These are phyloP conservation scores for Saccharomycopsis fodiens DNA, from an alignment of 805 yeast genomes.

Conservation along the genomic window DNA sequence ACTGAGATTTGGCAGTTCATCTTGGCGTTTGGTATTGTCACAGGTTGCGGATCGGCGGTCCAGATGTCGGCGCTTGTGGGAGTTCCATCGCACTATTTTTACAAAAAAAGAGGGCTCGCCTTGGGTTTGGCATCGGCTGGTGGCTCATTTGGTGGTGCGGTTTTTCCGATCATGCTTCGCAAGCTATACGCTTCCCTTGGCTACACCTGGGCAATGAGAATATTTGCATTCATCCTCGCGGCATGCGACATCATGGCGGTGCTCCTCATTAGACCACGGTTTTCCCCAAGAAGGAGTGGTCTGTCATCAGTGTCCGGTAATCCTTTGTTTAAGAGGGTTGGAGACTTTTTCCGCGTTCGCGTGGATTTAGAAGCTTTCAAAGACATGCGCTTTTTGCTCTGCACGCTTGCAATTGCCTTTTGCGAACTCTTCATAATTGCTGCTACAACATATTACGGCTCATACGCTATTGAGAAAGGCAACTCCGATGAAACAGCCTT, in stretches of 20 bases:
- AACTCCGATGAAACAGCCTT: constrained; percentile 28
- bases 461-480: constrained; percentile 43
- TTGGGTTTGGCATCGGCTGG: constrained; percentile 44
- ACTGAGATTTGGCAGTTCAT: constrained; percentile 51
- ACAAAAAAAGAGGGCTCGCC: constrained; percentile 49
- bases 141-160: constrained; percentile 50
- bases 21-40: constrained; percentile 46
- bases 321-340: not conserved
- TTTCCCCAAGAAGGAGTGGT: constrained; percentile 15
- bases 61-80: constrained; percentile 56
- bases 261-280: constrained; percentile 28
- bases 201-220: constrained; percentile 53
- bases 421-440: constrained; percentile 39
- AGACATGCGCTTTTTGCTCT: constrained; percentile 36
- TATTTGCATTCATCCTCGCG: constrained; percentile 37
- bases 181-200: constrained; percentile 44
- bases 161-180: constrained; percentile 48
- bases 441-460: constrained; percentile 40
- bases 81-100: constrained; percentile 61
- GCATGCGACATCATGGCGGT: constrained; percentile 24
- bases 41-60: constrained; percentile 54
- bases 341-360: not conserved
- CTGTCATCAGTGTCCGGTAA: not conserved
- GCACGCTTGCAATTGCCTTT: constrained; percentile 37
- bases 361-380: constrained; percentile 29